These are phyloP conservation scores for Sarcodon aspratus DNA, from an alignment of 768 basidiomycete genomes.

Conservation along the genomic window DNA sequence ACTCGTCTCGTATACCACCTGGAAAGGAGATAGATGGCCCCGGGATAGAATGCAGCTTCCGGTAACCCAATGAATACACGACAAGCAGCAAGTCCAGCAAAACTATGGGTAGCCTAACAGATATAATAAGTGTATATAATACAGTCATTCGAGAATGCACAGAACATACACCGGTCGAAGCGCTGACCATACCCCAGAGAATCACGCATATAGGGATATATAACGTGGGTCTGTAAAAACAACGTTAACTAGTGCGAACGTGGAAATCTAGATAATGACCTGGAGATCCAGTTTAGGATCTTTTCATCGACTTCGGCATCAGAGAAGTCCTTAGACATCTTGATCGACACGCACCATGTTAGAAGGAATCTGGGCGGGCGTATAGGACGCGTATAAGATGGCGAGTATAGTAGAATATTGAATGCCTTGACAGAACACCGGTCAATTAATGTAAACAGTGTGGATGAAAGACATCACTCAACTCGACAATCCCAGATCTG, in stretches of 20 bases:
- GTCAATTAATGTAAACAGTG: conserved; percentile 7
- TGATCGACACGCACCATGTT: conserved; percentile 37
- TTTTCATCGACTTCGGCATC: background rate
- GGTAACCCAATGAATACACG: conserved; percentile 55
- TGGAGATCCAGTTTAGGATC: no score
- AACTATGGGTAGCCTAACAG: conserved; percentile 39
- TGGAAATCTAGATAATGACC: no score
- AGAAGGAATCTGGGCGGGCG: conserved; percentile 54
- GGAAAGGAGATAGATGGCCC: conserved; percentile 28
- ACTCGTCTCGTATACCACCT: conserved; percentile 27
- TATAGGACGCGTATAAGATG: conserved; percentile 45
- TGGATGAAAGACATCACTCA: no score
- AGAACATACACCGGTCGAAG: conserved; percentile 43
- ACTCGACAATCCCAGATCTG: conserved; percentile 16
- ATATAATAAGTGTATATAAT: background rate
- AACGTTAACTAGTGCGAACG: no score
- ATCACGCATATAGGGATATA: conserved; percentile 53
- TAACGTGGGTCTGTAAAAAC: conserved; percentile 23
- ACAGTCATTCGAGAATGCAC: background rate
- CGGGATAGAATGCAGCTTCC: conserved; percentile 62
- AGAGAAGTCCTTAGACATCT: conserved; percentile 2
- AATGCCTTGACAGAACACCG: conserved; percentile 23
- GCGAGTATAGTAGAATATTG: conserved; percentile 43
- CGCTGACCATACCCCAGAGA: conserved; percentile 52
- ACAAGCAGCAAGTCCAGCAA: conserved; percentile 41